Conservation (phyloP, 1,284 basidiomycete species). For the Cutaneotrichosporon sp. region DNA sequence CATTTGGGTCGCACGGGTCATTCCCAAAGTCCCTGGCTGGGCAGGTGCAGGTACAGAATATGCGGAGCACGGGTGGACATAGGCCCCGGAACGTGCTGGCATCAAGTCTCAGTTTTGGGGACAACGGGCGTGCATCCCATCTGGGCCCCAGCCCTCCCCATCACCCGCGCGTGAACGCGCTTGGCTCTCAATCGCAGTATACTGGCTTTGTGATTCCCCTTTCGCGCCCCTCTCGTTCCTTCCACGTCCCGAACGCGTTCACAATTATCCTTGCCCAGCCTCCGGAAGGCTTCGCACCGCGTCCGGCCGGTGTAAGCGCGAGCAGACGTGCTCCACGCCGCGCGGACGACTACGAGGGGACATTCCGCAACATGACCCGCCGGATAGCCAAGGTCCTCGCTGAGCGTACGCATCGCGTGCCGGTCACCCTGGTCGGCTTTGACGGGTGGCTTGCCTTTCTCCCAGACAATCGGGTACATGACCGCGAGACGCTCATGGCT, state of each 20-base stretch:
- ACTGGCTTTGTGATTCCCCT: not conserved
- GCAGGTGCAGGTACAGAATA: not conserved
- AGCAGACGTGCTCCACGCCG: not conserved
- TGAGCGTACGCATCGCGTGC: not conserved
- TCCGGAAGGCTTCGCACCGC: not conserved
- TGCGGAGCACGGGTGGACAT: not conserved
- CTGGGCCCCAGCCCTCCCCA: not conserved
- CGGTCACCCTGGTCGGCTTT: not conserved
- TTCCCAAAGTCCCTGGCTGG: not conserved
- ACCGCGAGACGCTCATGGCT: not conserved
- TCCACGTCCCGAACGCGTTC: not conserved
- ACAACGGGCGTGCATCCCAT: not conserved
- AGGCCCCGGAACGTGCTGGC: not conserved
- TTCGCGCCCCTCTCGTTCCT: not conserved
- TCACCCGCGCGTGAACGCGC: not conserved
- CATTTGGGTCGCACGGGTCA: not conserved
- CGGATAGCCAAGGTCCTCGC: slow-evolving; percentile 1
- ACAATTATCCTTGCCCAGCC: not conserved
- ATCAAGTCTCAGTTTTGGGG: not conserved
- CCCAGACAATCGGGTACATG: not conserved
- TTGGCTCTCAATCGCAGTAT: not conserved
- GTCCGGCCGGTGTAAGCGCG: not conserved
- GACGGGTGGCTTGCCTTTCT: not conserved
- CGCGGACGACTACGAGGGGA: not conserved
- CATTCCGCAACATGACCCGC: not conserved